Percentiles rank a stretch among this genome's conserved stretches.
phyloP scores from a whole-genome alignment of 75 land plant genomes.

The Picea sitchensis region DNA sequence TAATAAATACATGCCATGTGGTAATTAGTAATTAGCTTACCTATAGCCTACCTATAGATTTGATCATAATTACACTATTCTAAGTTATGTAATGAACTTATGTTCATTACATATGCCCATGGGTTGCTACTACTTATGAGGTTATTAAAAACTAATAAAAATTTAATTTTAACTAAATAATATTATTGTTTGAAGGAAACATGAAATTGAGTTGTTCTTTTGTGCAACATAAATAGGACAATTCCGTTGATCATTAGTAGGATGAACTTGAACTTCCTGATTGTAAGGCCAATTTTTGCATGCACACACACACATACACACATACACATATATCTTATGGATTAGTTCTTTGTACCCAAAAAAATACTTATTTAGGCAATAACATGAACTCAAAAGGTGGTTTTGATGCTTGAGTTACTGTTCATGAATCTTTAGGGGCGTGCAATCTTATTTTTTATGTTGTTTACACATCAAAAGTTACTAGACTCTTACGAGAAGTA shows the following conservation, averaged over 20 bases:
- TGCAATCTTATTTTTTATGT: conserved; percentile 90
- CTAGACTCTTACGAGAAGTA: conserved; percentile 76
- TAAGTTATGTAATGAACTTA: too few relatives aligned
- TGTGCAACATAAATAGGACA: neutral
- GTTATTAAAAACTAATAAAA: neutral
- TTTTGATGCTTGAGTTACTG: neutral
- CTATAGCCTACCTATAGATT: too few relatives aligned
- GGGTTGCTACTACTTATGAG: too few relatives aligned
- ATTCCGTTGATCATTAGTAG: neutral
- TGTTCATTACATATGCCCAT: neutral
- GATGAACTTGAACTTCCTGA: neutral
- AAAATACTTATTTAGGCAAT: neutral
- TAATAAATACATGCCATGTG: too few relatives aligned
- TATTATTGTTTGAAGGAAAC: neutral
- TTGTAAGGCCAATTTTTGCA: neutral
- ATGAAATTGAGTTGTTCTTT: neutral
- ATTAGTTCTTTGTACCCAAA: neutral
- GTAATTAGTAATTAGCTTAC: too few relatives aligned
- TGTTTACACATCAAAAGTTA: conserved; percentile 82
- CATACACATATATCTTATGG: neutral
- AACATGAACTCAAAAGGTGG: neutral
- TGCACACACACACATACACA: neutral
- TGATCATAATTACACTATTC: too few relatives aligned
- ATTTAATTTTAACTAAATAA: neutral
- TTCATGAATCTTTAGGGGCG: conserved; percentile 56